These are phyloP conservation scores for Camellia lanceoleosa DNA, from an alignment of 148 eudicot genomes.

Conservation along the genomic window DNA sequence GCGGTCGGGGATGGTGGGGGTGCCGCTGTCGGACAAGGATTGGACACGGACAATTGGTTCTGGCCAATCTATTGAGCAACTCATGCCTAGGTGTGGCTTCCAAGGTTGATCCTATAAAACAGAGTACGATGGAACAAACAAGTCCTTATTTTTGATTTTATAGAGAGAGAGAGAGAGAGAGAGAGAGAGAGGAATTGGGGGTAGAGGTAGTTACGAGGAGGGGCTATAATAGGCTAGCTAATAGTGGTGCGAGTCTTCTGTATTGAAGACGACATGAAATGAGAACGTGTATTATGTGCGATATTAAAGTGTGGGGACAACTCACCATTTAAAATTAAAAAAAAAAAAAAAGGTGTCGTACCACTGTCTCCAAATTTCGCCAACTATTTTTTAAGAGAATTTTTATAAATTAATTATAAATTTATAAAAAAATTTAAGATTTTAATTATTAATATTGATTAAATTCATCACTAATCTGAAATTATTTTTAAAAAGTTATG, in stretches of 20 bases:
- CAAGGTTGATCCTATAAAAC: conserved; percentile 14
- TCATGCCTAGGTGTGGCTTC: conserved; percentile 28
- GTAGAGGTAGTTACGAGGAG: background rate
- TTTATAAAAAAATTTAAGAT: too few species aligned
- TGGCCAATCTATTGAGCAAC: conserved; percentile 59
- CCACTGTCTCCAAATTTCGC: too few species aligned
- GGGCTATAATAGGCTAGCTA: background rate
- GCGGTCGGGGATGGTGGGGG: conserved; percentile 41
- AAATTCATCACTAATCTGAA: too few species aligned
- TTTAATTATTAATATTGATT: too few species aligned
- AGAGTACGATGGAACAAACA: conserved; percentile 2
- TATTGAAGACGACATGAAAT: conserved; percentile 17
- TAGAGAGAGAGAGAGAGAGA: conserved; percentile 8
- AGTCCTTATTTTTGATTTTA: conserved; percentile 4
- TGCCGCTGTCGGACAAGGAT: conserved; percentile 58
- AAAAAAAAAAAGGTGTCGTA: too few species aligned
- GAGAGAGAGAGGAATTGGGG: conserved; percentile 5
- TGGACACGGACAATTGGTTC: conserved; percentile 88
- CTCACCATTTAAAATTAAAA: too few species aligned
- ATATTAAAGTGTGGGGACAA: background rate
- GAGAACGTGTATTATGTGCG: conserved; percentile 24
- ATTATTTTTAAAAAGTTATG: too few species aligned
- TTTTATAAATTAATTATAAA: too few species aligned
- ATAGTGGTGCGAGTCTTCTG: background rate
- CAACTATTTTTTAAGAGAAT: too few species aligned